These are phyloP conservation scores for Uromyces viciae-fabae DNA, from an alignment of 1,284 basidiomycete genomes.

Conservation along the genomic window DNA sequence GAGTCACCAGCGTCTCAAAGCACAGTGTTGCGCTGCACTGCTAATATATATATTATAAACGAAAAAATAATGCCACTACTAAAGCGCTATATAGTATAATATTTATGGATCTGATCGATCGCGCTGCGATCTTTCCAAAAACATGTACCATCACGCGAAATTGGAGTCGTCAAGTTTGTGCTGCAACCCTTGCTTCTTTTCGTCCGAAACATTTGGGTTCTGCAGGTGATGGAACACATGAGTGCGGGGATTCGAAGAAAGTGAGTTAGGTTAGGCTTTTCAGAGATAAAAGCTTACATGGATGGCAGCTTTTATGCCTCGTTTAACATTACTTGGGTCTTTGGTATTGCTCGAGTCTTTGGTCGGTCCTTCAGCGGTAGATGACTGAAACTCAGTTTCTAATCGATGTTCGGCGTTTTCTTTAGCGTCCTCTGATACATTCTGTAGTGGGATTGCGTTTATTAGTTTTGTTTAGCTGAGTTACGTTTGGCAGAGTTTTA, in stretches of 20 bases:
- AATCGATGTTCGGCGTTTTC: constrained; percentile 23
- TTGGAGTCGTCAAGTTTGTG: constrained; percentile 28
- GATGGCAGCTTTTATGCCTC: constrained; percentile 30
- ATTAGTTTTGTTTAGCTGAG: too few species aligned
- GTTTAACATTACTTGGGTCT: constrained; percentile 19
- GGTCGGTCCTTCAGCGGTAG: background rate
- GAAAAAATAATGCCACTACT: too few species aligned
- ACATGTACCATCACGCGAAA: too few species aligned
- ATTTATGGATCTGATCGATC: too few species aligned
- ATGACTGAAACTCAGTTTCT: constrained; percentile 8
- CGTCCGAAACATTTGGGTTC: constrained; percentile 37
- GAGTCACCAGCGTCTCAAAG: too few species aligned
- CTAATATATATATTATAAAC: too few species aligned
- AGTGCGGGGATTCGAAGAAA: background rate
- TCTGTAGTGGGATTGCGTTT: too few species aligned
- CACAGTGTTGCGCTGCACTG: too few species aligned
- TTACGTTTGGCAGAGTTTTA: too few species aligned
- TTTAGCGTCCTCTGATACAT: constrained; percentile 36
- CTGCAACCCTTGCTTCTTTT: constrained; percentile 37
- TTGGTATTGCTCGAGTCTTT: background rate
- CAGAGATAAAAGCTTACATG: constrained; percentile 4
- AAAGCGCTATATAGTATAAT: too few species aligned
- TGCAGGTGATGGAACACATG: background rate
- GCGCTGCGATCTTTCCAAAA: too few species aligned
- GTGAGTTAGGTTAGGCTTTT: background rate